Conservation (phyloP, 2,329 filamentous ascomycete species). For the Colletotrichum sojae region DNA sequence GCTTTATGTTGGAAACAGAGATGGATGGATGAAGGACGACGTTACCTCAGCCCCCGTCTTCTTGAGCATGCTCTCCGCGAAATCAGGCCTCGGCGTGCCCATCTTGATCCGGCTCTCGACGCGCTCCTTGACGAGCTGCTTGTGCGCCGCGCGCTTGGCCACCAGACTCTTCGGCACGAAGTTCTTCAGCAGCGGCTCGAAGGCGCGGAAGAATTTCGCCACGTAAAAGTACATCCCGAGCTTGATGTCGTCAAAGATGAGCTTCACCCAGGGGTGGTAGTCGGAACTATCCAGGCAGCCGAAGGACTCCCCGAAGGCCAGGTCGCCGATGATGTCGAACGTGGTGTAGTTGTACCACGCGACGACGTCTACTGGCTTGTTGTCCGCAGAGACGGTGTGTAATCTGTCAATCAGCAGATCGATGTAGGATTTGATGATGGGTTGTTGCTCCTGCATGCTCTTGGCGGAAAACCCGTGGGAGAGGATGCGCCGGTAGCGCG, state of each 20-base stretch:
- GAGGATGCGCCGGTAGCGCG: constrained; percentile 38
- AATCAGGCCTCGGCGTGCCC: constrained; percentile 39
- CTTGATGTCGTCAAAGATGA: constrained; percentile 43
- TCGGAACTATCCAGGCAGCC: constrained; percentile 44
- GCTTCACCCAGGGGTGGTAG: constrained; percentile 36
- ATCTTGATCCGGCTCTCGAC: constrained; percentile 36
- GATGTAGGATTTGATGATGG: constrained; percentile 53
- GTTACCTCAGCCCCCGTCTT: constrained; percentile 39
- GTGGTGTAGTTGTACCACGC: constrained; percentile 48
- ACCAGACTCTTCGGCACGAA: constrained; percentile 20
- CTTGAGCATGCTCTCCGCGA: constrained; percentile 41
- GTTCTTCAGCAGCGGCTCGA: constrained; percentile 17
- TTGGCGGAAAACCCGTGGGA: constrained; percentile 46
- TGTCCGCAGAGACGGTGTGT: constrained; percentile 45
- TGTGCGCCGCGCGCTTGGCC: constrained; percentile 10
- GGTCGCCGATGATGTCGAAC: constrained; percentile 50
- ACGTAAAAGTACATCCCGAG: constrained; percentile 11
- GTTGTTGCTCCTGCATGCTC: constrained; percentile 45
- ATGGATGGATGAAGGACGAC: too few relatives aligned
- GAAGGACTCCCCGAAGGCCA: constrained; percentile 49
- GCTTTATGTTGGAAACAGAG: too few relatives aligned
- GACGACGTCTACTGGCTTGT: constrained; percentile 43
- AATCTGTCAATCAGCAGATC: constrained; percentile 55
- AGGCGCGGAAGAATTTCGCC: neutral
- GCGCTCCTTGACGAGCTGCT: constrained; percentile 16